Evolutionary conservation across 106 monocot species (phyloP), one percentile per base, ranked within the genome.

Genomic region (Alisma plantagoaquatica): DNA sequence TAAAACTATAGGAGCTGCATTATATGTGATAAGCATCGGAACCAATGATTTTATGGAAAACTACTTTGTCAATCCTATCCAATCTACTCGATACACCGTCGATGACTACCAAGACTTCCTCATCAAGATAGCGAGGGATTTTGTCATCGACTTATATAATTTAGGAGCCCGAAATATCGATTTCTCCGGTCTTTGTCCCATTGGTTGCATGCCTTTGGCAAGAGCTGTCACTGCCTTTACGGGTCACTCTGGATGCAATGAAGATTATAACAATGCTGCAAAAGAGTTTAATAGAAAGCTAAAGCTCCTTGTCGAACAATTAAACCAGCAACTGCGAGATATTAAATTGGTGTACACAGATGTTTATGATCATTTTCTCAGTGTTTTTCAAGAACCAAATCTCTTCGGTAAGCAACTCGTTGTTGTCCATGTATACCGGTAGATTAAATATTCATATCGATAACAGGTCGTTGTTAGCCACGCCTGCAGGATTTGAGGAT

Each of bases 401-500:
- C 2, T 15, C 10, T 62, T 33, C 16, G 62, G 62, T 62, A 29
- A 29, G 43, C 26, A n/a, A n/a, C n/a, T n/a, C n/a, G n/a, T 8
- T 38, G 35, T 38, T 38, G 35, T 8, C 6, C 6, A 38, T 38
- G 6, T 14, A 14, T 14, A 38, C 35, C 35, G 9, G 9, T 14
- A 38, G 14, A 38, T 38, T 38, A 38, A 8, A 38, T 38, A 38
- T 38, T 6, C 14, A 38, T 38, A 38, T 38, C 9, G 14, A 8
- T 6, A 38, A 38, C 6, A 6, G 6, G 35, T 38, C 9, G 35
- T 6, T 38, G 6, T 38, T 38, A 8, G 14, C 14, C 14, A 38
- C 6, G 35, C 14, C 14, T 38, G 29, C 42, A 83, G 83, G 79
- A 28, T 72, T 79, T 61, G 79, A 72, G 43, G 61, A 58, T 2